These are phyloP conservation scores for Ophiocordyceps polyrhachis-furcata DNA, from an alignment of 2,329 filamentous ascomycete genomes.

Conservation along the genomic window DNA sequence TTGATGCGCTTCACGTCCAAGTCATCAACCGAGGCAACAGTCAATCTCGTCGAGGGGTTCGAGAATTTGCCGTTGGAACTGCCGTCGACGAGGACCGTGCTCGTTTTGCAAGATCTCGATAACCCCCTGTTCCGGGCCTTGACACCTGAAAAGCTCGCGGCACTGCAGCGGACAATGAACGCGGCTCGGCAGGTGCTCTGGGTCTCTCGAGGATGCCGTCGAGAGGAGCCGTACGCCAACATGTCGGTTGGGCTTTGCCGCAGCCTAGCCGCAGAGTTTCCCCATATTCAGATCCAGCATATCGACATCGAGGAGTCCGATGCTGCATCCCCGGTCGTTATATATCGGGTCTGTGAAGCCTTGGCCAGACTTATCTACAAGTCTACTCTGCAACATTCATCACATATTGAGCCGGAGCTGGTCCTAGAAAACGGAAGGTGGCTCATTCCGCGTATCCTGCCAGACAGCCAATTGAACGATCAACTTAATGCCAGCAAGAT, in stretches of 20 bases:
- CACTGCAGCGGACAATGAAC: slow-evolving; percentile 5
- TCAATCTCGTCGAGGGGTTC: neutral
- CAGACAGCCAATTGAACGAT: neutral
- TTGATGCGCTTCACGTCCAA: neutral
- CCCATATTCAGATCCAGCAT: slow-evolving; percentile 1
- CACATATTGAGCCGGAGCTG: neutral
- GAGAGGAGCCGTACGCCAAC: slow-evolving; percentile 6
- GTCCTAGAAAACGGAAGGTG: neutral
- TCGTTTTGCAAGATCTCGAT: slow-evolving; percentile 4
- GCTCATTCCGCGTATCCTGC: slow-evolving; percentile 1
- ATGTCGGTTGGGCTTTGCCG: slow-evolving; percentile 4
- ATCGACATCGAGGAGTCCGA: slow-evolving; percentile 1
- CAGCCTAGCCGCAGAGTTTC: neutral
- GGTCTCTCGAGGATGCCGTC: slow-evolving; percentile 7
- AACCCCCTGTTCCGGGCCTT: slow-evolving; percentile 14
- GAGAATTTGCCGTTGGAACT: slow-evolving; percentile 4
- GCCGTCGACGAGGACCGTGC: neutral
- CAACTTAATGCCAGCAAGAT: slow-evolving; percentile 1
- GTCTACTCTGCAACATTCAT: neutral
- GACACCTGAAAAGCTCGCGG: slow-evolving; percentile 8
- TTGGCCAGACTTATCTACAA: neutral
- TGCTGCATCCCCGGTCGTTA: too few species aligned
- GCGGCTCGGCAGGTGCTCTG: slow-evolving; percentile 6
- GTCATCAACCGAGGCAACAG: neutral
- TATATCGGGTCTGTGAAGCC: neutral